Evolutionary conservation across 768 basidiomycete genomes (phyloP), one percentile per base, ranked within the genome.

Genomic region (Dioszegia aurantiaca): DNA sequence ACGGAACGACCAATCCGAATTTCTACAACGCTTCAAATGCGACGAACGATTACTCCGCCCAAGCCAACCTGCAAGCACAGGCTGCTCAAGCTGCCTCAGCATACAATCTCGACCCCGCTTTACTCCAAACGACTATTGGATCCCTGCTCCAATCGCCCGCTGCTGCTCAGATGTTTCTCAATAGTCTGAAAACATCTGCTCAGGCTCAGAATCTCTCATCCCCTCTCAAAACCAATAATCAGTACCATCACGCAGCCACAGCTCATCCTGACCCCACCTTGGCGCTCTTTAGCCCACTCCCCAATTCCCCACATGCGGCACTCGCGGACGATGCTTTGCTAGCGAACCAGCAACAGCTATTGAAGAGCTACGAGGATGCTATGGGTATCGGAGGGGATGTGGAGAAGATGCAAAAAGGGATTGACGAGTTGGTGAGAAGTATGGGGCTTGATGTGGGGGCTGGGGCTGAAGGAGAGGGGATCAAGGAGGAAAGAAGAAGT

Each of bases 341-440:
- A 31, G 60, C 69, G 12, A 75, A 77, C 19, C 75, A 77, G 0
- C 78, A 80, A 1, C 75, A 79, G 30, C 72, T 86, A 49, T 80
- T 85, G 47, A 80, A 81, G 63, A 77, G 81, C 0, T 89, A 87
- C 80, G 82, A 80, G 45, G 81, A 79, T 31, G 80, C 87, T 0
- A 71, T 80, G 26, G 86, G 86, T 60, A 85, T 91, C 43, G 84
- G 85, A 58, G 81, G 82, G 44, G 87, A 88, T 56, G 87, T 91
- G 26, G 84, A 86, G 61, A 82, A 83, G 36, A 76, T 90, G 53
- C 83, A 87, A 60, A 79, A 77, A 12, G 85, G 83, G 59, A 84
- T 93, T 41, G 82, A 88, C 58, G 82, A 83, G 5, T 79, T 92
- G 59, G 87, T 90, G 28, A 81, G 86, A 61, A 82, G 82, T 46